These are phyloP conservation scores for Excoecaria agallocha DNA, from an alignment of 345 rosid genomes.

Conservation along the genomic window DNA sequence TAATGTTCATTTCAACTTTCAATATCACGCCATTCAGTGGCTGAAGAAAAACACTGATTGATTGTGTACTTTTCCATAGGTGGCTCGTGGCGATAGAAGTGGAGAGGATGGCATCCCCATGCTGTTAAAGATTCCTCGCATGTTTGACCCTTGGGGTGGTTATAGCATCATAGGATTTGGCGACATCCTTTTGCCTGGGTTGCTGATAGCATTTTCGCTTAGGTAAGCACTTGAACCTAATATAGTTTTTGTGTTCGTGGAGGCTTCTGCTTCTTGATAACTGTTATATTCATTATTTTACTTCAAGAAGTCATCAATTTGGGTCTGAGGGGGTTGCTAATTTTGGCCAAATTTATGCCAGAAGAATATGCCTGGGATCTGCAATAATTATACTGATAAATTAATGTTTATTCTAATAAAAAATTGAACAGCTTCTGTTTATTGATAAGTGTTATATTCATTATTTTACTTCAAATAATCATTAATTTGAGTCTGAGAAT, in stretches of 20 bases:
- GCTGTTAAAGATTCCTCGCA: constrained; percentile 91
- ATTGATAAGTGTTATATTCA: not conserved
- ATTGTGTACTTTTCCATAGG: constrained; percentile 43
- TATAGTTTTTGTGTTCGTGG: not conserved
- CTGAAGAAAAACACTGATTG: constrained; percentile 11
- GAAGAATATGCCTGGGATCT: no score
- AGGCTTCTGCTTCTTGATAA: not conserved
- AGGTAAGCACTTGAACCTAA: constrained; percentile 43
- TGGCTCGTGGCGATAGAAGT: constrained; percentile 92
- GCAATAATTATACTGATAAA: no score
- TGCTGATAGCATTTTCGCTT: constrained; percentile 83
- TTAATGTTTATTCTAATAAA: no score
- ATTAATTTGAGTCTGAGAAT: no score
- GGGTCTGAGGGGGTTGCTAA: no score
- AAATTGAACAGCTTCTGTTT: no score
- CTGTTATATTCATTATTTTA: not conserved
- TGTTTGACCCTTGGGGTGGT: constrained; percentile 99
- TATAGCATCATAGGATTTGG: constrained; percentile 97
- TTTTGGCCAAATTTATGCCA: no score
- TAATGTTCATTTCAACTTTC: constrained; percentile 1
- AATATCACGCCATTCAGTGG: constrained; percentile 1
- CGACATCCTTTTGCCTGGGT: constrained; percentile 95
- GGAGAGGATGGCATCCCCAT: constrained; percentile 99
- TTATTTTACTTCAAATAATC: not conserved
- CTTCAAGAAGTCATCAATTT: not conserved